Evolutionary conservation across 257 asterid genomes (phyloP), one percentile per base, ranked within the genome.

Genomic region (Datura wrightii): DNA sequence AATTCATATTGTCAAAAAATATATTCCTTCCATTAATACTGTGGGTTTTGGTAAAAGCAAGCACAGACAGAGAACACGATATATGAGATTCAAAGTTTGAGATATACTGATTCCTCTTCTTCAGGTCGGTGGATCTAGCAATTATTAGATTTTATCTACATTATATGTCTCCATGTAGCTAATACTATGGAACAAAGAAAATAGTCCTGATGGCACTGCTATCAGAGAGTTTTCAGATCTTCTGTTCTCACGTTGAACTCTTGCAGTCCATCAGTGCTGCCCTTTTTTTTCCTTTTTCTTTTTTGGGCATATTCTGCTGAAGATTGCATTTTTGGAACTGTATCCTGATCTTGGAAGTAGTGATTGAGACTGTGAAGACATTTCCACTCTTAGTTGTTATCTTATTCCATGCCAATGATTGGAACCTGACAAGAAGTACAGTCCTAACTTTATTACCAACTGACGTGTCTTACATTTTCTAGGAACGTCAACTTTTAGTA

Each of bases 41-140:
- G 48, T 78, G 63, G 62, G 48, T 53, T 52, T 48, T 50, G 0
- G 15, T 31, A 14, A 44, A 71, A 44, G 18, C 34, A 71, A 74
- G 60, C 82, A 52, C 63, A 52, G 24, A 78, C 46, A 31, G 5
- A 78, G 31, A 78, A 6, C 58, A 52, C 31, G 50, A 0, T 31
- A 13, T 16, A 52, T 78, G 63, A 52, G 48, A 50, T 78, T 78
- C 48, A 16, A 52, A 76, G 24, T 76, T 48, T 76, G 24, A 76
- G 82, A 76, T 76, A 50, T 13, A 31, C 63, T 78, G 46, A 24
- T 74, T 74, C 81, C 14, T 24, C 63, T 78, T 34, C 82, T 78
- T 52, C 44, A 4, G 63, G 46, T 50, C 72, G 36, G 4, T 78
- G 63, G 60, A 48, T 50, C 24, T 39, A 52, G 82, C 48, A 52